These are phyloP conservation scores for Iris pallida DNA, from an alignment of 116 monocot species.

Conservation along the genomic window DNA sequence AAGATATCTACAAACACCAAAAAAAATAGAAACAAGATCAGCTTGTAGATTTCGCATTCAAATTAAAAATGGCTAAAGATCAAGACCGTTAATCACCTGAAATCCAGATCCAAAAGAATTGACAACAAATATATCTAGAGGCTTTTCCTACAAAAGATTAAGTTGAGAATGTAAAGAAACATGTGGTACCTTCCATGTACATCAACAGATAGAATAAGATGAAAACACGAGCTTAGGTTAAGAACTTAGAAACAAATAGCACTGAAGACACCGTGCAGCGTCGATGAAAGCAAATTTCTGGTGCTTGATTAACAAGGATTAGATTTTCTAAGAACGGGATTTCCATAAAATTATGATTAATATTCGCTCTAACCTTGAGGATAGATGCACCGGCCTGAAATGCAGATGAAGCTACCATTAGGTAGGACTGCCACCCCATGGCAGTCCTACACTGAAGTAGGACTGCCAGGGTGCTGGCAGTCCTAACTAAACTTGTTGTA, in stretches of 20 bases:
- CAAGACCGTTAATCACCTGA: slow-evolving; percentile 63
- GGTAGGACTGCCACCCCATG: no score
- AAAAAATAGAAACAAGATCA: no score
- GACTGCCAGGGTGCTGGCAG: no score
- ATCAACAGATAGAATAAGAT: background rate
- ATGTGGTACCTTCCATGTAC: background rate
- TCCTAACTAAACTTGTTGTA: no score
- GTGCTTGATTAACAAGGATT: background rate
- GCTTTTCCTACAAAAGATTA: slow-evolving; percentile 67
- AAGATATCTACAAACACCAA: no score
- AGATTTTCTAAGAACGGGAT: background rate
- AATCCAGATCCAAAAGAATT: slow-evolving; percentile 98
- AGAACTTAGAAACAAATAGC: slow-evolving; percentile 10
- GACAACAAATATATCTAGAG: slow-evolving; percentile 91
- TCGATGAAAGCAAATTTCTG: slow-evolving; percentile 98
- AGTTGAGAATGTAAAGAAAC: background rate
- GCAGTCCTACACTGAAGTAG: no score
- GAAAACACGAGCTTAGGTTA: background rate
- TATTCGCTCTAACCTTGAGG: slow-evolving; percentile 71
- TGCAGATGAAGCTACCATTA: slow-evolving; percentile 89
- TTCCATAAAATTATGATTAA: background rate
- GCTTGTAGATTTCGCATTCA: no score
- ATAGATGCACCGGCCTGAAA: slow-evolving; percentile 96
- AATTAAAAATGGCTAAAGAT: no score
- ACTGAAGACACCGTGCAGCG: slow-evolving; percentile 68